Base-by-base conservation (phyloP, 176 grass and related monocot species). In the Ensete ventricosum region DNA sequence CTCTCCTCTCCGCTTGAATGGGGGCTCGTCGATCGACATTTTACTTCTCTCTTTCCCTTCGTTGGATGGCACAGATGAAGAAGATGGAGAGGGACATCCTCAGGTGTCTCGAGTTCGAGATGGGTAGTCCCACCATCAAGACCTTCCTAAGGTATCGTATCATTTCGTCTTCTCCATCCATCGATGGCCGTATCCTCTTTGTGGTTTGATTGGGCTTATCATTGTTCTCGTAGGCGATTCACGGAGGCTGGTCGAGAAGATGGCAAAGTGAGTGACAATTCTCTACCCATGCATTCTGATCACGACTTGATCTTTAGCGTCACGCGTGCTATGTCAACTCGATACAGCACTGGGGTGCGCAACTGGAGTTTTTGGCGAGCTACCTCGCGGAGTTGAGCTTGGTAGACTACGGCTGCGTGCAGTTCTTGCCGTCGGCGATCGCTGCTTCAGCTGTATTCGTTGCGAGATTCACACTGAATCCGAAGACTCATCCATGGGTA, bases 371-470 rank as follows among this genome's bases (percentile, higher is more conserved):
- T 17, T 27, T 81, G 81, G 67, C 69, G 9, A 79, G 55, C 69
- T 92, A 88, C 71, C 89, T 92, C 19, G 89, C 83, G n/a, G 89
- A 92, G 48, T 76, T 88, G 79, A 92, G 85, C 71, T 82, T 91
- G 78, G 10, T 85, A 25, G 89, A 91, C 75, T 79, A 83, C 3
- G 78, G 75, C 22, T 88, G 83, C 22, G 54, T 88, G 64, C 79
- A 34, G 75, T 92, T 86, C 55, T 73, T 88, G 25, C 83, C 85
- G 73, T 92, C 89, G 26, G 50, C 77, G 54, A 54, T 74, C 57
- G 89, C 85, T 79, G 89, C 89, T 81, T 86, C 89, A 17, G 77
- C 85, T 50, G 14, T 92, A 62, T 88, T 86, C 73, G 55, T 86
- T 73, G 83, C 85, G 54, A 86, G 81, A 80, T 83, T 92, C 76